Percentiles rank a stretch among this genome's conserved stretches.
Evolutionary conservation across 2,329 filamentous ascomycete species (phyloP).

Genomic region (Coniochaeta prunicola): DNA sequence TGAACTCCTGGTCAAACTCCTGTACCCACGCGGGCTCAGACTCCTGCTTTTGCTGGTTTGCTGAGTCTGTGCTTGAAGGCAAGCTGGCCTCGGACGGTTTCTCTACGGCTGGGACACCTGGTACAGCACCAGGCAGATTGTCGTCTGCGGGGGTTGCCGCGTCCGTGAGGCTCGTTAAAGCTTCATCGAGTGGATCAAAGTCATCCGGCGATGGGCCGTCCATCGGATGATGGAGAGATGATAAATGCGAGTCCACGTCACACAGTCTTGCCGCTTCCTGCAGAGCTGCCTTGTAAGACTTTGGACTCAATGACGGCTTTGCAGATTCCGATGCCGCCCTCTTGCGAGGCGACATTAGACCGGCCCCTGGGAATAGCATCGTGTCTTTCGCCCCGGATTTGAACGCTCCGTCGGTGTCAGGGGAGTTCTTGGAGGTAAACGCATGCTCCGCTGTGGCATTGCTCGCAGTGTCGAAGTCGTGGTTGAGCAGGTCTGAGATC

Average conservation of each 20-base stretch:
- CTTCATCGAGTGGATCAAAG: background rate
- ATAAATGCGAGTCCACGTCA: background rate
- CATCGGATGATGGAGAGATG: background rate
- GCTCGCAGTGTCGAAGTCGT: background rate
- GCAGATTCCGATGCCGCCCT: background rate
- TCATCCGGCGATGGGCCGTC: background rate
- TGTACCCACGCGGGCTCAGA: slow-evolving; percentile 16
- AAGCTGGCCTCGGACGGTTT: background rate
- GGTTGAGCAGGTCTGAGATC: background rate
- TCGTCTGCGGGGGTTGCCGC: background rate
- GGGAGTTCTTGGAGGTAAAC: background rate
- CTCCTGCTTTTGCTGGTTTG: background rate
- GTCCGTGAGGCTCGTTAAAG: background rate
- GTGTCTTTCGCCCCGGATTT: background rate
- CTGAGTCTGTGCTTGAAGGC: background rate
- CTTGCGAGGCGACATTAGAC: background rate
- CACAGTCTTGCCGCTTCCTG: background rate
- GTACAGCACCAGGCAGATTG: background rate
- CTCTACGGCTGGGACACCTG: background rate
- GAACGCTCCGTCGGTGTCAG: background rate
- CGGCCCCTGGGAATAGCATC: background rate
- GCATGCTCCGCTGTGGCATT: background rate
- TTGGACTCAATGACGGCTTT: background rate
- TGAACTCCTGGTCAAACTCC: slow-evolving; percentile 14
- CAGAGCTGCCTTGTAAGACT: background rate